phyloP scores from a whole-genome alignment of 805 yeast species.

The Ascoidea asiatica region DNA sequence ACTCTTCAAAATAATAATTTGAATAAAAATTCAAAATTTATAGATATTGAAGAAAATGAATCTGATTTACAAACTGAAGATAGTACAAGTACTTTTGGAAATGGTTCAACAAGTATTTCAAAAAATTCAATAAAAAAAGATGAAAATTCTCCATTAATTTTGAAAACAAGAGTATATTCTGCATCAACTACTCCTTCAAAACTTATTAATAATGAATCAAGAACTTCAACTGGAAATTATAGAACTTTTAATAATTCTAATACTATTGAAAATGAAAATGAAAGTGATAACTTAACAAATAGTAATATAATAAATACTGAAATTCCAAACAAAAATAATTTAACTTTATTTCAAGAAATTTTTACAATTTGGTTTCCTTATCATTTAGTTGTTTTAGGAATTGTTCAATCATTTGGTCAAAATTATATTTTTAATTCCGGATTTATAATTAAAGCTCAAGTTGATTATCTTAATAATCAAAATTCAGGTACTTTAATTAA shows the following conservation, averaged over 20 bases:
- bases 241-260: not conserved
- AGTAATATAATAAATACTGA: no score
- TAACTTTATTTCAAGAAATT: not conserved
- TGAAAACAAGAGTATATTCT: no score
- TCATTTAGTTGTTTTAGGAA: not conserved
- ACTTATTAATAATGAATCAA: not conserved
- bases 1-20: not conserved
- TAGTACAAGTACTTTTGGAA: not conserved
- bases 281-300: no score
- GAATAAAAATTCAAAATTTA: not conserved
- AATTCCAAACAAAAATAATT: no score
- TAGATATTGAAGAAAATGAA: no score
- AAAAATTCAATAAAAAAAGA: not conserved
- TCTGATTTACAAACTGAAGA: not conserved
- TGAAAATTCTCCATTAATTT: no score
- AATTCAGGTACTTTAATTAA: conserved; percentile 22
- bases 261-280: no score
- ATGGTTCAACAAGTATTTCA: not conserved
- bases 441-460: conserved; percentile 43
- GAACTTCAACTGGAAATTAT: not conserved
- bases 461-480: conserved; percentile 16
- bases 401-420: conserved; percentile 32
- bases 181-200: no score
- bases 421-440: conserved; percentile 66
- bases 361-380: not conserved